These are phyloP conservation scores for Crithidia thermophila DNA, from an alignment of 208 protist species.

Conservation along the genomic window DNA sequence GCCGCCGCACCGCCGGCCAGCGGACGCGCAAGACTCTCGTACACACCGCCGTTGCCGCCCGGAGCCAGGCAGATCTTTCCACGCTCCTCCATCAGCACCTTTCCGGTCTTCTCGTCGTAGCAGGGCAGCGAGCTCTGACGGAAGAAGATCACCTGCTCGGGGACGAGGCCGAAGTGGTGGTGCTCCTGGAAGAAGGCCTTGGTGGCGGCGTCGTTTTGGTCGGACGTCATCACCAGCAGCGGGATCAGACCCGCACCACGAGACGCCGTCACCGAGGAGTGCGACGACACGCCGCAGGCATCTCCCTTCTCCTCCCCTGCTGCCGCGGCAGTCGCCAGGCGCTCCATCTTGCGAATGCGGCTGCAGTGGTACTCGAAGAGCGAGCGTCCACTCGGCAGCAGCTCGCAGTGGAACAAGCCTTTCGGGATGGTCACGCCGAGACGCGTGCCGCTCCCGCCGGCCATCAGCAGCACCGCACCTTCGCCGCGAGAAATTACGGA, in stretches of 20 bases:
- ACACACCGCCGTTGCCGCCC: slow-evolving; percentile 98
- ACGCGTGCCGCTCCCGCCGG: slow-evolving; percentile 98
- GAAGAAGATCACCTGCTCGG: slow-evolving; percentile 95
- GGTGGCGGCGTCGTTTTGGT: slow-evolving; percentile 93
- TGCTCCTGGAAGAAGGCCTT: slow-evolving; percentile 92
- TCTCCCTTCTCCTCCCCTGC: too few species aligned
- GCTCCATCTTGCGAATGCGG: slow-evolving; percentile 83
- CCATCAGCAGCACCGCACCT: slow-evolving; percentile 95
- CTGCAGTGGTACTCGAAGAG: slow-evolving; percentile 98
- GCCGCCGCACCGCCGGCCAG: background rate
- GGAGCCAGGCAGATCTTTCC: slow-evolving; percentile 86
- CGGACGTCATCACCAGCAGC: slow-evolving; percentile 97
- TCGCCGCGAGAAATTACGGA: slow-evolving; percentile 79
- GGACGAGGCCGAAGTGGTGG: slow-evolving; percentile 95
- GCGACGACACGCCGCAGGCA: slow-evolving; percentile 53
- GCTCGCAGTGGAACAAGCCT: slow-evolving; percentile 81
- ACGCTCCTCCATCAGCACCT: slow-evolving; percentile 90
- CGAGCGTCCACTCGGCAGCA: slow-evolving; percentile 61
- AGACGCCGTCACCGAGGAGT: background rate
- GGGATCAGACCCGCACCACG: slow-evolving; percentile 28
- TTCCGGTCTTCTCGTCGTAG: slow-evolving; percentile 90
- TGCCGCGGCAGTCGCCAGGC: too few species aligned
- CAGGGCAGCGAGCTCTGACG: slow-evolving; percentile 92
- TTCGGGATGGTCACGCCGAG: slow-evolving; percentile 97
- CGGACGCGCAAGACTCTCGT: slow-evolving; percentile 48